Evolutionary conservation across 768 basidiomycete genomes (phyloP).

Genomic region (Panellus pusillus): DNA sequence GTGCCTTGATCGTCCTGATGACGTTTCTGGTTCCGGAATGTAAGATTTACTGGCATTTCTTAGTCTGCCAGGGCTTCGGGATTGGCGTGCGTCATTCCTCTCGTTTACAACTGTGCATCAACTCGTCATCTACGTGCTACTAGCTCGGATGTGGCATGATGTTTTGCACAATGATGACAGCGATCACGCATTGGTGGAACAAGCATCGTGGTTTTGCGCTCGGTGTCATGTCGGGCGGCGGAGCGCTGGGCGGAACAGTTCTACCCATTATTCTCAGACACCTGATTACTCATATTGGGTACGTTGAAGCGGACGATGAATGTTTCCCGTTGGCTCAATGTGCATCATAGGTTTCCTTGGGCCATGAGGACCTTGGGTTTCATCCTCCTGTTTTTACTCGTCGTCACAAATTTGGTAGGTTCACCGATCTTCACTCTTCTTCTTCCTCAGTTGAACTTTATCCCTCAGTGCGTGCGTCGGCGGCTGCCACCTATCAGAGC

Average conservation of each 20-base stretch:
- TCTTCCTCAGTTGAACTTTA: not conserved
- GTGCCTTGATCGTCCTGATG: slow-evolving; percentile 40
- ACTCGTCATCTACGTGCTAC: not conserved
- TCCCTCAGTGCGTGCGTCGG: slow-evolving; percentile 25
- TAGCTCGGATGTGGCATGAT: slow-evolving; percentile 36
- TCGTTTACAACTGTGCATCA: not conserved
- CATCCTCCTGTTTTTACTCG: slow-evolving; percentile 39
- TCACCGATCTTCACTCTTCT: not conserved
- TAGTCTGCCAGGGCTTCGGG: slow-evolving; percentile 55
- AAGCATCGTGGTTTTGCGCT: slow-evolving; percentile 43
- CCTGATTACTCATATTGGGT: slow-evolving; percentile 43
- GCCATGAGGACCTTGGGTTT: slow-evolving; percentile 52
- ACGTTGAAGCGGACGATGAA: slow-evolving; percentile 4
- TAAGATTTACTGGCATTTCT: slow-evolving; percentile 55
- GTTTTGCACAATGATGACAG: slow-evolving; percentile 40
- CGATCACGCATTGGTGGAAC: slow-evolving; percentile 52
- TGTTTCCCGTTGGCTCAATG: no score
- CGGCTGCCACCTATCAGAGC: slow-evolving; percentile 39
- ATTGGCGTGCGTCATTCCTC: slow-evolving; percentile 38
- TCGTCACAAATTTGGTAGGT: slow-evolving; percentile 41
- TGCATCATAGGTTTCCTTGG: slow-evolving; percentile 52
- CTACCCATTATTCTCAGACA: slow-evolving; percentile 46
- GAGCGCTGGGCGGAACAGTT: slow-evolving; percentile 46
- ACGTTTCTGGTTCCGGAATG: slow-evolving; percentile 55
- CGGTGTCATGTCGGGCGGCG: slow-evolving; percentile 46